Percentiles rank a stretch among this genome's conserved stretches.
Evolutionary conservation across 2,329 filamentous ascomycete species (phyloP).

Genomic region (Cyphellophora europaea): DNA sequence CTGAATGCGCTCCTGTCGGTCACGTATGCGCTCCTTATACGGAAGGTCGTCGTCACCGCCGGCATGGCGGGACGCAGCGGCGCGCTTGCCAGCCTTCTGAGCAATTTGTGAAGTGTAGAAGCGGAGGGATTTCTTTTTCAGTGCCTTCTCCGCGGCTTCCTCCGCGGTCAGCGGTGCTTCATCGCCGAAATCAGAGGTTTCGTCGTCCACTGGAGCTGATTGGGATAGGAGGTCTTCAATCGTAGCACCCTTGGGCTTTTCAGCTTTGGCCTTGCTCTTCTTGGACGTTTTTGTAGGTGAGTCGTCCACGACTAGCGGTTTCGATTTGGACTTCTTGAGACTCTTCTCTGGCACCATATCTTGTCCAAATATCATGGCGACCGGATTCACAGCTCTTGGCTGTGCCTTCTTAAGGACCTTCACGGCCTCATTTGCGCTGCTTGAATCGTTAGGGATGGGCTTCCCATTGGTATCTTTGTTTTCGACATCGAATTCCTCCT

Average conservation of each 20-base stretch:
- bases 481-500: slow-evolving; percentile 15
- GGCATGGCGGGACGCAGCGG: slow-evolving; percentile 55
- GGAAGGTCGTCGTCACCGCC: slow-evolving; percentile 53
- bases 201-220: slow-evolving; percentile 34
- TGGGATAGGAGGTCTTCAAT: slow-evolving; percentile 28
- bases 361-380: not conserved
- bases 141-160: slow-evolving; percentile 76
- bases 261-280: slow-evolving; percentile 61
- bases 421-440: slow-evolving; percentile 29
- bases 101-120: slow-evolving; percentile 98
- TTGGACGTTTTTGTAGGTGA: slow-evolving; percentile 35
- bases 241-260: slow-evolving; percentile 42
- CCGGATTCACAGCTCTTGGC: not conserved
- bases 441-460: slow-evolving; percentile 26
- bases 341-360: not conserved
- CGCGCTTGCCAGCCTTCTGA: slow-evolving; percentile 79
- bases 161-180: slow-evolving; percentile 68
- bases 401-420: slow-evolving; percentile 33
- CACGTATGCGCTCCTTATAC: slow-evolving; percentile 76
- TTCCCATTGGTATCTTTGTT: slow-evolving; percentile 26
- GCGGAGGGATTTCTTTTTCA: slow-evolving; percentile 81
- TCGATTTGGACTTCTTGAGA: slow-evolving; percentile 17
- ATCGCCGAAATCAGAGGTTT: slow-evolving; percentile 87
- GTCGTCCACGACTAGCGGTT: slow-evolving; percentile 43
- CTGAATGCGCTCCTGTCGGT: slow-evolving; percentile 77